phyloP scores from a whole-genome alignment of 1,284 basidiomycete species.

The Cutaneotrichosporon curvatum region DNA sequence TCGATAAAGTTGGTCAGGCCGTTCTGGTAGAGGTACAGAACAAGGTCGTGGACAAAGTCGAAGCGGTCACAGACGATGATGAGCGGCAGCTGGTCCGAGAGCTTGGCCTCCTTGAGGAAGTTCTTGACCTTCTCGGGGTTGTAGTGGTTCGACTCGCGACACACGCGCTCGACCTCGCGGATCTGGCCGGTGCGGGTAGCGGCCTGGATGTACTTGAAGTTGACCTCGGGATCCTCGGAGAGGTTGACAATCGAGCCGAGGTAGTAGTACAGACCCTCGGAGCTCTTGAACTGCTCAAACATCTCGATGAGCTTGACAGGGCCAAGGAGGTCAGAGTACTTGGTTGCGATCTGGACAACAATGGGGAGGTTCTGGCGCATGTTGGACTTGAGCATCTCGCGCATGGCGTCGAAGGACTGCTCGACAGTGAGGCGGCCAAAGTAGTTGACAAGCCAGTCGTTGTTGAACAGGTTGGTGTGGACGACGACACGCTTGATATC shows the following conservation, averaged over 20 bases:
- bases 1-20: constrained; percentile 96
- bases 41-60: constrained; percentile 98
- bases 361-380: constrained; percentile 97
- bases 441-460: constrained; percentile 94
- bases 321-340: constrained; percentile 97
- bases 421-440: constrained; percentile 98
- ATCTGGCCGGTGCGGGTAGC: constrained; percentile 98
- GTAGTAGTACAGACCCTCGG: constrained; percentile 97
- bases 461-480: constrained; percentile 77
- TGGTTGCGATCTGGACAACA: constrained; percentile 96
- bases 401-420: constrained; percentile 90
- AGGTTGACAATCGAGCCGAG: constrained; percentile 96
- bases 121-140: constrained; percentile 99
- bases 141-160: constrained; percentile 94
- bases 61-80: constrained; percentile 99
- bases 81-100: constrained; percentile 91
- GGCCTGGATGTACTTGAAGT: constrained; percentile 99
- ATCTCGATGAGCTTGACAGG: constrained; percentile 97
- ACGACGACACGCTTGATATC: constrained; percentile 99
- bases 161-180: constrained; percentile 97
- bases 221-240: constrained; percentile 90
- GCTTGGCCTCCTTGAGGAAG: constrained; percentile 98
- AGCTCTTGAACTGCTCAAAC: constrained; percentile 98
- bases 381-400: constrained; percentile 96
- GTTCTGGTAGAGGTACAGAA: constrained; percentile 98